Percentiles rank a stretch among this genome's conserved stretches.
Conservation (phyloP, 768 basidiomycete species). For the Auricularia sp. region DNA sequence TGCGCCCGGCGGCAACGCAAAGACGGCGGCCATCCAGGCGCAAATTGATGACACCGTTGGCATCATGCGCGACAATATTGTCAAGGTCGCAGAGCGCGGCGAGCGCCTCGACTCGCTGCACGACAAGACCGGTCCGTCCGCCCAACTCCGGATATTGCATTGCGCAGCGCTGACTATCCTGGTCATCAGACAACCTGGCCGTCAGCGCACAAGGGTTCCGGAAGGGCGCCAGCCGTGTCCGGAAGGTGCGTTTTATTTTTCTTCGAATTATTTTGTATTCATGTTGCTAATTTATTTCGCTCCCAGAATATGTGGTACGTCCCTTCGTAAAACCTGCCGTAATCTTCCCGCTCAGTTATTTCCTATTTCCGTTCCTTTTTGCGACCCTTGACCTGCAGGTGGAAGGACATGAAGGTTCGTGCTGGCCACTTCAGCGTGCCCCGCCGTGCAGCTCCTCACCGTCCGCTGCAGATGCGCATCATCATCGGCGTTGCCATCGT, state of each 20-base stretch:
- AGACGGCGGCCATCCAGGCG: constrained; percentile 89
- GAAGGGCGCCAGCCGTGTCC: constrained; percentile 90
- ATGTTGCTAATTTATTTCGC: constrained; percentile 24
- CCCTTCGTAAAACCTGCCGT: constrained; percentile 21
- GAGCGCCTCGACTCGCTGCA: constrained; percentile 89
- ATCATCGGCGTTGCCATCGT: constrained; percentile 86
- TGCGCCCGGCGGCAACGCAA: constrained; percentile 44
- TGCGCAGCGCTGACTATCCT: background rate
- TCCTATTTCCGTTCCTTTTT: constrained; percentile 5
- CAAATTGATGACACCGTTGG: constrained; percentile 96
- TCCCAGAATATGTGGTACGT: constrained; percentile 77
- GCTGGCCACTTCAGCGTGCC: background rate
- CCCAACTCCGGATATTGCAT: background rate
- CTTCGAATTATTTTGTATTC: background rate
- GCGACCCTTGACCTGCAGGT: constrained; percentile 38
- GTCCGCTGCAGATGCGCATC: constrained; percentile 73
- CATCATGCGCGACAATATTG: constrained; percentile 98
- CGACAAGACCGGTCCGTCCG: constrained; percentile 87
- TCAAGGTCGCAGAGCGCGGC: constrained; percentile 89
- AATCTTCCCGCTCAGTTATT: background rate
- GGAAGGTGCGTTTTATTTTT: constrained; percentile 64
- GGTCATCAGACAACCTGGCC: constrained; percentile 74
- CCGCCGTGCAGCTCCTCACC: constrained; percentile 9
- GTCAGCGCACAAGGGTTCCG: constrained; percentile 99
- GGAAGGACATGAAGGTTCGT: constrained; percentile 94